phyloP scores from a whole-genome alignment of 768 basidiomycete genomes.

The Rhizopogon vulgaris region DNA sequence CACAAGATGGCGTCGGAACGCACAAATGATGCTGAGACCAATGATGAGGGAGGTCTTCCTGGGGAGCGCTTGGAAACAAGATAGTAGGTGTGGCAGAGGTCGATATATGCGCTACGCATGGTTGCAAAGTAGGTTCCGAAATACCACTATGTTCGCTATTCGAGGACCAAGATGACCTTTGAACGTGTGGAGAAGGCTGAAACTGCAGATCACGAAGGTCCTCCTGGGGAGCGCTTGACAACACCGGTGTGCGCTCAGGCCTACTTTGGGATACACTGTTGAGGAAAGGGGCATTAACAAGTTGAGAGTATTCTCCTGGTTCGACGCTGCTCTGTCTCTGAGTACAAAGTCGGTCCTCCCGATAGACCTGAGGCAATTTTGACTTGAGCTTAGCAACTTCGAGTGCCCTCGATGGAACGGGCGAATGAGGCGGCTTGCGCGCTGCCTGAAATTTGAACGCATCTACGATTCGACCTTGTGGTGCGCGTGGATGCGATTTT shows the following conservation, averaged over 20 bases:
- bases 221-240: not conserved
- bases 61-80: not conserved
- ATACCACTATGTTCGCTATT: not conserved
- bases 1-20: not conserved
- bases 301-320: not conserved
- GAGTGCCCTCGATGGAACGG: not conserved
- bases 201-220: not conserved
- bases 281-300: not conserved
- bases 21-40: too few species aligned
- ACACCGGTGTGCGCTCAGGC: not conserved
- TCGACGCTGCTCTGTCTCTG: not conserved
- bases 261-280: not conserved
- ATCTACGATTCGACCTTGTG: constrained; percentile 35
- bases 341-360: constrained; percentile 11
- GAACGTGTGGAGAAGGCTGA: not conserved
- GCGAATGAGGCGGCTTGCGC: not conserved
- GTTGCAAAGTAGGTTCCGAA: not conserved
- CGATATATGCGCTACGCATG: not conserved
- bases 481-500: constrained; percentile 8
- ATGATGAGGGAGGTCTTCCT: not conserved
- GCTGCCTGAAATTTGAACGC: constrained; percentile 39
- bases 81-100: not conserved
- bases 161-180: not conserved
- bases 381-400: not conserved
- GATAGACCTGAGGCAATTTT: constrained; percentile 12